These are phyloP conservation scores for Paramecium octaurelia DNA, from an alignment of 73 alveolate species.

Conservation along the genomic window DNA sequence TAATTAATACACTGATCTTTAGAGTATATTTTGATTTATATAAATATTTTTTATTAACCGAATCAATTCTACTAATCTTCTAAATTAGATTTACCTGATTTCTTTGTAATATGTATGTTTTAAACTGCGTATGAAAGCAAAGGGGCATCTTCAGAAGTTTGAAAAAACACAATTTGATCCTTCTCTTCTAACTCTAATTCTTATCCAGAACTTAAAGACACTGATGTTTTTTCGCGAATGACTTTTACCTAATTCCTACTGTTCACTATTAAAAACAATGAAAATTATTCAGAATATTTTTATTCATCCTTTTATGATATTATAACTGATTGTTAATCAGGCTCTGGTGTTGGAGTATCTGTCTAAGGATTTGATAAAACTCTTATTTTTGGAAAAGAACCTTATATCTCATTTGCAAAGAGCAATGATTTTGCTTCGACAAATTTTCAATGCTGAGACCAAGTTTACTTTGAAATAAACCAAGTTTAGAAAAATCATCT, in stretches of 20 bases:
- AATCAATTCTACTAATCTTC: not conserved
- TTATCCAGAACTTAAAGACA: not conserved
- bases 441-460: not conserved
- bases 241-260: not conserved
- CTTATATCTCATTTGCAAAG: not conserved
- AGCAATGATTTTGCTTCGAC: not conserved
- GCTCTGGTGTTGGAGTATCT: not conserved
- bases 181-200: not conserved
- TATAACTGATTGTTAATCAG: not conserved
- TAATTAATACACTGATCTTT: not conserved
- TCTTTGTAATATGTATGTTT: not conserved
- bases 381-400: not conserved
- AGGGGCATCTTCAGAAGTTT: not conserved
- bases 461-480: no score
- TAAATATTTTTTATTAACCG: not conserved
- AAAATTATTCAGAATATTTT: not conserved
- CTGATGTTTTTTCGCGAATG: not conserved
- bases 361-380: not conserved
- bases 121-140: not conserved
- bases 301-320: not conserved
- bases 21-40: not conserved
- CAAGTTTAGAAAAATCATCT: not conserved
- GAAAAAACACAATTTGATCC: not conserved
- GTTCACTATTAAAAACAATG: not conserved
- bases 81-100: no score